phyloP scores from a whole-genome alignment of 2,329 filamentous ascomycete genomes.

The Diaporthe longicolla region DNA sequence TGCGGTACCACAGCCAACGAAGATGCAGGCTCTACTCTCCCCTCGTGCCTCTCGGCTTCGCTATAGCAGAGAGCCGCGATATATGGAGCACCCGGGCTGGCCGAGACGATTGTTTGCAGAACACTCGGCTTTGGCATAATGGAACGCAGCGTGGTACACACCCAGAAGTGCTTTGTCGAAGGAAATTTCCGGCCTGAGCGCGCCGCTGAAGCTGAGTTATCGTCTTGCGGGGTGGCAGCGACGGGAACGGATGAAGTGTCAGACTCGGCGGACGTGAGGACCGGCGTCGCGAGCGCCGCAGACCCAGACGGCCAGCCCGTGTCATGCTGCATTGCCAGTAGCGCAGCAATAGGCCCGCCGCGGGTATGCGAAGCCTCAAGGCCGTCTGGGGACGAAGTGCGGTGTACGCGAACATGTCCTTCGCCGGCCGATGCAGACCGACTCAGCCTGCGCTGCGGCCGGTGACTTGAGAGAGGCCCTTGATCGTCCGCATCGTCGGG shows the following conservation, averaged over 20 bases:
- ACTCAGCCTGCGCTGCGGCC: conserved; percentile 43
- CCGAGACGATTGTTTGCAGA: conserved; percentile 50
- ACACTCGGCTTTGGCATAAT: conserved; percentile 54
- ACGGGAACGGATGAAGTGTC: conserved; percentile 27
- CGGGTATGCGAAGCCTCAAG: conserved; percentile 49
- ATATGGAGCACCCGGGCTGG: conserved; percentile 48
- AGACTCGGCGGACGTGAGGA: conserved; percentile 43
- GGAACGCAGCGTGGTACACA: conserved; percentile 51
- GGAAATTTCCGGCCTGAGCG: conserved; percentile 41
- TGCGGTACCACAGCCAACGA: conserved; percentile 51
- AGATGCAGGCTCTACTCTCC: conserved; percentile 46
- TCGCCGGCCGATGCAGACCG: conserved; percentile 33
- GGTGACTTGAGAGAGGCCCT: conserved; percentile 19
- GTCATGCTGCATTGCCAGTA: conserved; percentile 48
- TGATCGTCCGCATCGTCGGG: conserved; percentile 41
- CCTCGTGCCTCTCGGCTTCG: conserved; percentile 51
- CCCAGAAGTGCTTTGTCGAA: conserved; percentile 50
- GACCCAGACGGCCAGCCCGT: conserved; percentile 38
- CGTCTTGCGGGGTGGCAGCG: conserved; percentile 10
- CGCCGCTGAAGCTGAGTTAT: background rate
- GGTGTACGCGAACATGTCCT: conserved; percentile 46
- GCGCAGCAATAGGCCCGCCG: conserved; percentile 49
- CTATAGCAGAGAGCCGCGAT: conserved; percentile 51
- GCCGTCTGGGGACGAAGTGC: conserved; percentile 47
- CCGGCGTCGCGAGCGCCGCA: conserved; percentile 43